Conservation (phyloP, 768 basidiomycete genomes). For the Boletus tylopilopsis region DNA sequence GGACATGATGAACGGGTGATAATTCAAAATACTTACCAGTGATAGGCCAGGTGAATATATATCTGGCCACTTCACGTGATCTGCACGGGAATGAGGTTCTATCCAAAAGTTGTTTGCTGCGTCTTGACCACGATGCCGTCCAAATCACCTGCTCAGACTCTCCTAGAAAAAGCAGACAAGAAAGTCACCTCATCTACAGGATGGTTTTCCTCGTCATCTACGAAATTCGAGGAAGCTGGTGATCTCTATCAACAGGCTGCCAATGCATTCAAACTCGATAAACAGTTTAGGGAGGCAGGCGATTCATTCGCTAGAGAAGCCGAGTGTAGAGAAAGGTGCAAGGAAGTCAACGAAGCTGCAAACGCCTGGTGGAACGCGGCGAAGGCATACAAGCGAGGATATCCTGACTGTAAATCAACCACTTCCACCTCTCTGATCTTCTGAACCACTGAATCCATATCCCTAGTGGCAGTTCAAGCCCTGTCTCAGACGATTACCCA, state of each 20-base stretch:
- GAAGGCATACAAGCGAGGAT: slow-evolving; percentile 90
- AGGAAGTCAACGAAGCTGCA: slow-evolving; percentile 90
- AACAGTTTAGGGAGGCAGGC: slow-evolving; percentile 87
- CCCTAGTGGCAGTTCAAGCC: slow-evolving; percentile 83
- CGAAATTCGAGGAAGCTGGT: slow-evolving; percentile 93
- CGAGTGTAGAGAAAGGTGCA: slow-evolving; percentile 85
- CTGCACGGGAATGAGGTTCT: background rate
- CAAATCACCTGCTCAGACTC: slow-evolving; percentile 71
- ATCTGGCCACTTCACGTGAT: slow-evolving; percentile 14
- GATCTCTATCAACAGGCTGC: slow-evolving; percentile 95
- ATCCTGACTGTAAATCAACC: slow-evolving; percentile 70
- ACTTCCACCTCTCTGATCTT: background rate
- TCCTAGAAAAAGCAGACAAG: slow-evolving; percentile 90
- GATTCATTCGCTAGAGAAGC: slow-evolving; percentile 92
- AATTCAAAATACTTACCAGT: no score
- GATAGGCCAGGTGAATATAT: no score
- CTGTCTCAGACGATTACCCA: slow-evolving; percentile 80
- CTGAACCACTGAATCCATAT: slow-evolving; percentile 8
- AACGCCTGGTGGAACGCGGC: slow-evolving; percentile 99
- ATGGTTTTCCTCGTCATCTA: slow-evolving; percentile 82
- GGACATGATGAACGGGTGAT: slow-evolving; percentile 29
- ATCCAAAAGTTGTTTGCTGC: background rate
- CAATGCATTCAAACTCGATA: slow-evolving; percentile 90
- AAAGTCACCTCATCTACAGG: slow-evolving; percentile 78
- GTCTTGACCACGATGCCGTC: slow-evolving; percentile 49